Evolutionary conservation across 1,139 yeast species (phyloP), one percentile per base, ranked within the genome.

Genomic region (Debaryomyces nepalensis): DNA sequence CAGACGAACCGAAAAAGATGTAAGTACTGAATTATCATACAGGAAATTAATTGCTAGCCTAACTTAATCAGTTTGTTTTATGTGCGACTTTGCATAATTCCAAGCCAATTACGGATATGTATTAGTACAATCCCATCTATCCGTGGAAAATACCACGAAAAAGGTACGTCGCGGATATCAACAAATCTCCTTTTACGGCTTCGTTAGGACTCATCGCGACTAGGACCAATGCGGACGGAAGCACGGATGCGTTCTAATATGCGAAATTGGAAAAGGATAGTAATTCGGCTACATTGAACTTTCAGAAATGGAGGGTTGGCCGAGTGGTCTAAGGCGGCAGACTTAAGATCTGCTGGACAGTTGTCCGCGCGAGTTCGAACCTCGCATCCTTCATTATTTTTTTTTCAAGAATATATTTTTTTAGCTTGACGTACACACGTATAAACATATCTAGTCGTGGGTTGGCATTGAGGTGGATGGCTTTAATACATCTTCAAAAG

Each of bases 301-400:
- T 11, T n/a, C 4, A 5, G 2, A 26, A 33, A 16, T 59, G 76
- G 76, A 70, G 75, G 75, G 75, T 68, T 70, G 76, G 75, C 76
- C 76, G 76, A 70, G 76, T 70, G 75, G 76, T 70, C 75, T 70
- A 70, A 70, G 77, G 77, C 75, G 77, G 75, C 60, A 59, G 70
- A 64, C 70, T 64, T 64, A 64, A 64, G 70, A 62, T 65, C 70
- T 58, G 61, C 61, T 65, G 70, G 70, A 65, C 69, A 47, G 52
- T 64, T 67, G 82, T 79, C 86, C 87, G 87, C 85, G 85, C 84
- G 85, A 79, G 85, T 81, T 81, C 85, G 85, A 80, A 79, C 84
- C 85, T 79, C 85, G 84, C 85, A 78, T 76, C 84, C 84, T 79
- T 79, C 85, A 81, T 58, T 66, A 66, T 62, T 63, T 70, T 70